Evolutionary conservation across 768 basidiomycete species (phyloP).

Genomic region (Leccinellum rugosiceps): DNA sequence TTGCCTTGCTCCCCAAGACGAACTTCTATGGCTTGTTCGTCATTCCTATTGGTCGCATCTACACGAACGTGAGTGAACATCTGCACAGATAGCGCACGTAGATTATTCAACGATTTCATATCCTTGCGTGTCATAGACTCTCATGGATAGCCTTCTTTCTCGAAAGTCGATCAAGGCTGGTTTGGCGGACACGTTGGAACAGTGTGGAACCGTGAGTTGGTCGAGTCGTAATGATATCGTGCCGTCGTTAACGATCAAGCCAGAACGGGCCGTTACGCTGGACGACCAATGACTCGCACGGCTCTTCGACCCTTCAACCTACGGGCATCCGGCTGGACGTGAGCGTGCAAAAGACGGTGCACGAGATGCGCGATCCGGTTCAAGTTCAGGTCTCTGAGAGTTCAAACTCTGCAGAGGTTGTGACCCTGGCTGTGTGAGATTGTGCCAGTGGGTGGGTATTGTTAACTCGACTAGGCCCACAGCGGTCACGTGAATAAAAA

Average conservation of each 20-base stretch:
- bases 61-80: neutral
- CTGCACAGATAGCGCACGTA: too few species aligned
- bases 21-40: neutral
- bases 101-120: neutral
- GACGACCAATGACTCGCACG: neutral
- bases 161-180: slow-evolving; percentile 1
- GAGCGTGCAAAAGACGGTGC: neutral
- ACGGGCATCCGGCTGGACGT: slow-evolving; percentile 1
- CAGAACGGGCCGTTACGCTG: slow-evolving; percentile 4
- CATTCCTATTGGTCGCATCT: neutral
- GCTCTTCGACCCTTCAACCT: neutral
- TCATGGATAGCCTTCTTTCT: slow-evolving; percentile 9
- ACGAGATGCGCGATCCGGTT: neutral
- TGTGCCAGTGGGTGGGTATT: neutral
- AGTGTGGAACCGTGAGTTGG: neutral
- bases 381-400: neutral
- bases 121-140: slow-evolving; percentile 1
- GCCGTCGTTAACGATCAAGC: neutral
- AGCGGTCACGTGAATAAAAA: neutral
- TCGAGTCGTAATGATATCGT: neutral
- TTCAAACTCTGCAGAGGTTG: neutral
- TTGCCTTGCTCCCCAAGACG: neutral
- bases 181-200: neutral
- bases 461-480: neutral
- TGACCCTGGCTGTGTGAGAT: neutral